Evolutionary conservation across 257 asterid species (phyloP).

Genomic region (Anisodus tanguticus): DNA sequence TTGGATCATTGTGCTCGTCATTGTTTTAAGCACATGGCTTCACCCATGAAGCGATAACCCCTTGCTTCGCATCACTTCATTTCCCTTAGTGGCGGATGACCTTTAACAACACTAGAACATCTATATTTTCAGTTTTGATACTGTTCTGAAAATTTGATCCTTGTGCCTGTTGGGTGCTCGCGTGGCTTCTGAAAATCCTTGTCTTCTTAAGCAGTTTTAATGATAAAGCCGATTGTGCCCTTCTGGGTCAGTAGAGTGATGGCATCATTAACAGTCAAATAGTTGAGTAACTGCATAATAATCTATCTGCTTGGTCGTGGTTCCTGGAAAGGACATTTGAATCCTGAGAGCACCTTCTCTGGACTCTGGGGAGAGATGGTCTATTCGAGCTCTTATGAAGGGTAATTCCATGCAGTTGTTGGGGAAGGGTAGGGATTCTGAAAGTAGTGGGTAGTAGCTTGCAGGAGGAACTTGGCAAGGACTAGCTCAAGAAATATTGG

Average conservation of each 20-base stretch:
- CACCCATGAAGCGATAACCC: background rate
- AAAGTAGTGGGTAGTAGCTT: conserved; percentile 16
- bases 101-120: background rate
- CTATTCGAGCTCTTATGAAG: background rate
- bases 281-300: background rate
- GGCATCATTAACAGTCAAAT: background rate
- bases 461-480: background rate
- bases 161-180: background rate
- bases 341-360: conserved; percentile 7
- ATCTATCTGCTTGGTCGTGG: background rate
- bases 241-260: background rate
- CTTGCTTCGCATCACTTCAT: background rate
- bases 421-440: conserved; percentile 13
- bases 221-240: background rate
- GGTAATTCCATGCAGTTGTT: conserved; percentile 4
- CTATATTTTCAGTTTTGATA: background rate
- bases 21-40: background rate
- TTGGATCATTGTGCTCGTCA: background rate
- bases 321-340: background rate
- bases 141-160: conserved; percentile 1
- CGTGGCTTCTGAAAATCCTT: background rate
- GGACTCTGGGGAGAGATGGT: background rate
- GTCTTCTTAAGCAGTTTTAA: background rate
- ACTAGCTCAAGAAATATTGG: conserved; percentile 4
- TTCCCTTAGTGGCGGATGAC: background rate